phyloP scores from a whole-genome alignment of 305 asterid genomes.

The Fraxinus angustifolia region DNA sequence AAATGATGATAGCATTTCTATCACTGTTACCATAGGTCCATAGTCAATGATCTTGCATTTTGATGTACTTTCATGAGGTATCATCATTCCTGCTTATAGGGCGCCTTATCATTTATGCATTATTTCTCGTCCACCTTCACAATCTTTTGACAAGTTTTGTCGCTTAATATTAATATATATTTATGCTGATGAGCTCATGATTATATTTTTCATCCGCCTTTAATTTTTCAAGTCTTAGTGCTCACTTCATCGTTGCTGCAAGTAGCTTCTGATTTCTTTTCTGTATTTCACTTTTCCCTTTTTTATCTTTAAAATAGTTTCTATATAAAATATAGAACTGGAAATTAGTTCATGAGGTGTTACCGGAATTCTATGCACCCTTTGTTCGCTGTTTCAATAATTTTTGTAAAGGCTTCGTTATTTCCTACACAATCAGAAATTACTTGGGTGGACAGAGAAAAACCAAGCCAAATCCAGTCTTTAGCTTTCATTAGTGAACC shows the following conservation, averaged over 20 bases:
- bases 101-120: slow-evolving; percentile 8
- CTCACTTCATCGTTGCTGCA: background rate
- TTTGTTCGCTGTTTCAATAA: background rate
- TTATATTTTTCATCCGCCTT: background rate
- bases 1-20: background rate
- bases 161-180: background rate
- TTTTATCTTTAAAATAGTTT: background rate
- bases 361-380: background rate
- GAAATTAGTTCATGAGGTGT: background rate
- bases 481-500: slow-evolving; percentile 26
- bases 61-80: slow-evolving; percentile 5
- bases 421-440: background rate
- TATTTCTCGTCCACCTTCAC: background rate
- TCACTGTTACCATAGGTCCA: background rate
- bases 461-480: background rate
- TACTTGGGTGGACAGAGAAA: background rate
- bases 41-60: background rate
- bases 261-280: background rate
- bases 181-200: background rate
- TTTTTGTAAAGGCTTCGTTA: background rate
- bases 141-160: background rate
- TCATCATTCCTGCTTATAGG: slow-evolving; percentile 10
- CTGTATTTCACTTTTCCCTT: background rate
- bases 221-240: background rate
- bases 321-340: background rate